These are phyloP conservation scores for Clavispora phyllophila DNA, from an alignment of 805 yeast species.

Conservation along the genomic window DNA sequence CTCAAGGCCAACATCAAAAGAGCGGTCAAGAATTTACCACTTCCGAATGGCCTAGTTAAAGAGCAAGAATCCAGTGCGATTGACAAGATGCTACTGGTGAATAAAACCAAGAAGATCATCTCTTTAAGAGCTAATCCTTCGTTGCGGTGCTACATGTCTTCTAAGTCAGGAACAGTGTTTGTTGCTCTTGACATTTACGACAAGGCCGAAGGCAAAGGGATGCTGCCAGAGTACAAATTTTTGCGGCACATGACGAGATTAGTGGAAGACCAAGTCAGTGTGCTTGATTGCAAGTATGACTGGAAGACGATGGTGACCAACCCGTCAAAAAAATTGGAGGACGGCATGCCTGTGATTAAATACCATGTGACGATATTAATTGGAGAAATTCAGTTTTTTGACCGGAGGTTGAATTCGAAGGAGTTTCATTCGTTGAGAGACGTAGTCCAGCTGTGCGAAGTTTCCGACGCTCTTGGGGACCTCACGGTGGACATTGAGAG, in stretches of 20 bases:
- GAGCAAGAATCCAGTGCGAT: conserved; percentile 1
- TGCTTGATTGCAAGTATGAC: conserved; percentile 3
- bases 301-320: conserved; percentile 5
- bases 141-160: conserved; percentile 4
- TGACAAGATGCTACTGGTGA: conserved; percentile 5
- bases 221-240: conserved; percentile 4
- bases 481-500: neutral
- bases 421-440: conserved; percentile 1
- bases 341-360: neutral
- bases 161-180: conserved; percentile 9
- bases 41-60: conserved; percentile 2
- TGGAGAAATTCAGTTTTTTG: conserved; percentile 10
- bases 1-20: conserved; percentile 2
- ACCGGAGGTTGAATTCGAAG: conserved; percentile 1
- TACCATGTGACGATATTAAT: conserved; percentile 13
- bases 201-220: neutral
- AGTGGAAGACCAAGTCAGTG: conserved; percentile 8
- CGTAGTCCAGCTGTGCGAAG: neutral
- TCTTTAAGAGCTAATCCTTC: conserved; percentile 1
- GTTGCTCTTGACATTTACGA: conserved; percentile 9
- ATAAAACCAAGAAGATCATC: neutral
- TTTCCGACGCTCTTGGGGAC: neutral
- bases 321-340: neutral
- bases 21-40: conserved; percentile 1
- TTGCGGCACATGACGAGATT: conserved; percentile 7